Conservation (phyloP, 2,329 filamentous ascomycete species). For the Curvularia hawaiiensis region DNA sequence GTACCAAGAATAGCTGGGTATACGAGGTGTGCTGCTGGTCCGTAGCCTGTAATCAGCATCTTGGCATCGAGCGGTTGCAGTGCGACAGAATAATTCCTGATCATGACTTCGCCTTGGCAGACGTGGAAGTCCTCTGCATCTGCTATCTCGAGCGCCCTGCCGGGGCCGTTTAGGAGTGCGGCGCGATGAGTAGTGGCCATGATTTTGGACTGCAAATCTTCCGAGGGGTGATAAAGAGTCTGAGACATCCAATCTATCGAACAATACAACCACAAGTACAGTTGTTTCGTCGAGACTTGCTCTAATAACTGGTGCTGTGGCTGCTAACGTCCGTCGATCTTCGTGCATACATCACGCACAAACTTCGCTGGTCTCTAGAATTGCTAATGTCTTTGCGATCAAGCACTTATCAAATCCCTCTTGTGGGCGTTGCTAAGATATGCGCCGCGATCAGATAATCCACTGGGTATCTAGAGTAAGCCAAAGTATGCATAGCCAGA, state of each 20-base stretch:
- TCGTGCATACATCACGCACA: no score
- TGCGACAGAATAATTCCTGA: slow-evolving; percentile 30
- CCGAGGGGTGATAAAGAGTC: no score
- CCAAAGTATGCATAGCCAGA: slow-evolving; percentile 1
- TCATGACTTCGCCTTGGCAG: slow-evolving; percentile 22
- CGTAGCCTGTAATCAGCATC: slow-evolving; percentile 32
- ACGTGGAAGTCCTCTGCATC: slow-evolving; percentile 16
- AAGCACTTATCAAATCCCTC: slow-evolving; percentile 4
- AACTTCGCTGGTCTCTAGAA: background rate
- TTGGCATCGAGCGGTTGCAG: slow-evolving; percentile 35
- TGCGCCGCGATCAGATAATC: slow-evolving; percentile 21
- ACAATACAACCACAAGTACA: background rate
- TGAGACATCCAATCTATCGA: background rate
- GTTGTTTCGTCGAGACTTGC: background rate
- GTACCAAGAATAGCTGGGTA: slow-evolving; percentile 29
- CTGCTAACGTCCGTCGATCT: background rate
- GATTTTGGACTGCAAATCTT: background rate
- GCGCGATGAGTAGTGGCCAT: slow-evolving; percentile 24
- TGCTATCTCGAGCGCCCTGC: slow-evolving; percentile 19
- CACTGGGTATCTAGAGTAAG: slow-evolving; percentile 28
- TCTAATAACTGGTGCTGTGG: background rate
- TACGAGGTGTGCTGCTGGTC: slow-evolving; percentile 21
- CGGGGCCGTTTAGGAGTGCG: slow-evolving; percentile 18
- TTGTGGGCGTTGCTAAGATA: slow-evolving; percentile 3
- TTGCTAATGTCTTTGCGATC: slow-evolving; percentile 20